A percentile compares a stretch with the other conserved stretches of the same genome.
These are phyloP conservation scores for Candida boidinii DNA, from an alignment of 805 yeast genomes.

Conservation along the genomic window DNA sequence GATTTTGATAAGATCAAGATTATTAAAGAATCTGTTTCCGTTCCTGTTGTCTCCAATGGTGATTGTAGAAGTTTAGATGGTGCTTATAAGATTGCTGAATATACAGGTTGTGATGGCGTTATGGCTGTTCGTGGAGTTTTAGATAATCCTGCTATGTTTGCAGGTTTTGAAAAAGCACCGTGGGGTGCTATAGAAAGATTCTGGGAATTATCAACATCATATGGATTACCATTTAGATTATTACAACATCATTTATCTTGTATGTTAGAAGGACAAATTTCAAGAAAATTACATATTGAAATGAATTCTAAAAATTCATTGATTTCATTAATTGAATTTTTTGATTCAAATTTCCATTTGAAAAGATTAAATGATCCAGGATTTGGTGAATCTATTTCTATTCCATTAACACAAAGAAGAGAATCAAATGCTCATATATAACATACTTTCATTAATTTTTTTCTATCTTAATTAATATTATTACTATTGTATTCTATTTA, in stretches of 20 bases:
- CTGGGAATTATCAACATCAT: slow-evolving; percentile 68
- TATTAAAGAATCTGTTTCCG: slow-evolving; percentile 45
- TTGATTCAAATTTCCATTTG: slow-evolving; percentile 62
- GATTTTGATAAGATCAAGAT: slow-evolving; percentile 71
- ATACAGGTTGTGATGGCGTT: slow-evolving; percentile 81
- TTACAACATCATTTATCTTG: slow-evolving; percentile 83
- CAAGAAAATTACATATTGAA: slow-evolving; percentile 41
- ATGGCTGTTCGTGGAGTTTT: slow-evolving; percentile 93
- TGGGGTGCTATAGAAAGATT: slow-evolving; percentile 87
- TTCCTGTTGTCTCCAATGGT: slow-evolving; percentile 97
- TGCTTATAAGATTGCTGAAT: slow-evolving; percentile 48
- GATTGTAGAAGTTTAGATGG: slow-evolving; percentile 72
- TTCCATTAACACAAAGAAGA: slow-evolving; percentile 23
- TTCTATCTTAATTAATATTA: slow-evolving; percentile 8
- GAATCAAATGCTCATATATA: slow-evolving; percentile 19
- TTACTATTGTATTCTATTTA: too few relatives aligned
- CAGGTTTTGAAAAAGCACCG: slow-evolving; percentile 66
- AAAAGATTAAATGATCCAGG: slow-evolving; percentile 61
- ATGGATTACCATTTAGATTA: slow-evolving; percentile 79
- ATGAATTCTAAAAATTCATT: slow-evolving; percentile 55
- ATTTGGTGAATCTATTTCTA: slow-evolving; percentile 41
- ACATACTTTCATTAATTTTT: not conserved
- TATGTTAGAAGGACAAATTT: slow-evolving; percentile 60
- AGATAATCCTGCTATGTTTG: slow-evolving; percentile 80
- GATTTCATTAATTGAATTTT: slow-evolving; percentile 71